These are phyloP conservation scores for Phlyctochytrium arcticum DNA, from an alignment of 192 early-diverging fungal genomes.

Conservation along the genomic window DNA sequence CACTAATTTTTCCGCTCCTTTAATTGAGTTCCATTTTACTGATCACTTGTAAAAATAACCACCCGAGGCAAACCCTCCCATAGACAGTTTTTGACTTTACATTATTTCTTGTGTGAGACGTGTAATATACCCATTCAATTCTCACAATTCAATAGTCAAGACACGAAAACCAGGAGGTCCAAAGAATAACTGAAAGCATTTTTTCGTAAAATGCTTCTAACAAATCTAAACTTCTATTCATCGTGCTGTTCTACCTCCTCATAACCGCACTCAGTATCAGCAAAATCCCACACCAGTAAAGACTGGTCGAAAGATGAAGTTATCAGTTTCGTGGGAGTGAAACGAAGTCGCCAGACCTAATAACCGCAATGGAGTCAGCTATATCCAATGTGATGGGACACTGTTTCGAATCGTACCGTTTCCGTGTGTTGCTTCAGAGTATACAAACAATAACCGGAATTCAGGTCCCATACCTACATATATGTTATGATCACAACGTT, in stretches of 20 bases:
- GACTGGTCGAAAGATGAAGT: conserved; percentile 46
- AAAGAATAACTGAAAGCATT: too few species aligned
- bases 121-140: too few species aligned
- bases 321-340: conserved; percentile 36
- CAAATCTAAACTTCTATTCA: too few species aligned
- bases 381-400: not conserved
- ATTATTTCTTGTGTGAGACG: too few species aligned
- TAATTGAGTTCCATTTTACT: too few species aligned
- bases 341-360: conserved; percentile 41
- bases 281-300: conserved; percentile 47
- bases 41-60: too few species aligned
- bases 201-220: too few species aligned
- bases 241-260: not conserved
- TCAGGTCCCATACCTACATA: conserved; percentile 39
- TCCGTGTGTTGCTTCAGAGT: conserved; percentile 39
- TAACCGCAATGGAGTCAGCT: not conserved
- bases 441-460: conserved; percentile 39
- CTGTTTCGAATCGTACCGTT: conserved; percentile 10
- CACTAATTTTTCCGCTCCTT: too few species aligned
- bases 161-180: too few species aligned
- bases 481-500: not conserved
- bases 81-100: too few species aligned
- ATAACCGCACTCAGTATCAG: conserved; percentile 4
- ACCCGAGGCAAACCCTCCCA: too few species aligned
- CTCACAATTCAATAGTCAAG: too few species aligned